These are phyloP conservation scores for Sporothrix pallida DNA, from an alignment of 2,329 filamentous ascomycete species.

Conservation along the genomic window DNA sequence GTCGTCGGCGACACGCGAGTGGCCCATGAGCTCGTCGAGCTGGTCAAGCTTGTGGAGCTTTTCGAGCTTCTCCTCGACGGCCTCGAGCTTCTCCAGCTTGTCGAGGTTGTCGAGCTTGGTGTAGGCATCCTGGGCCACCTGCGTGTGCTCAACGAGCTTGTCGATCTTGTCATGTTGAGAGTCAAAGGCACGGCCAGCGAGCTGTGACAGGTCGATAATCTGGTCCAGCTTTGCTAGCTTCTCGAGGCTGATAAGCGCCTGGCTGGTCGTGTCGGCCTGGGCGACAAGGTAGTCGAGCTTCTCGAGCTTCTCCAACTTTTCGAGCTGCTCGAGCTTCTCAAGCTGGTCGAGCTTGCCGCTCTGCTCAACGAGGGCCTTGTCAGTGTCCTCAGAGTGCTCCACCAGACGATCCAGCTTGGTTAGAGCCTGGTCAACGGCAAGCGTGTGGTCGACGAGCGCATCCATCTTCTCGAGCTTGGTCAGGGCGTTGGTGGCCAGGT, in stretches of 20 bases:
- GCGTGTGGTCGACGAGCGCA: constrained; percentile 60
- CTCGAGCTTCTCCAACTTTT: constrained; percentile 29
- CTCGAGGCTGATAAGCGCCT: constrained; percentile 61
- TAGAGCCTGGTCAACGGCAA: constrained; percentile 30
- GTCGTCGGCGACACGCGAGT: constrained; percentile 55
- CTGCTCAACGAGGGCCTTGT: constrained; percentile 29
- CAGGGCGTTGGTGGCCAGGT: constrained; percentile 72
- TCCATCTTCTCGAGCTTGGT: constrained; percentile 82
- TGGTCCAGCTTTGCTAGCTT: constrained; percentile 37
- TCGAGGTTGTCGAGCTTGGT: constrained; percentile 28
- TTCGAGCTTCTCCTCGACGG: constrained; percentile 46
- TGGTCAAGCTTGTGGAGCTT: constrained; percentile 68
- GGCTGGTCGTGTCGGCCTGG: constrained; percentile 68
- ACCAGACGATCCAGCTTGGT: constrained; percentile 36
- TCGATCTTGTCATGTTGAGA: constrained; percentile 36
- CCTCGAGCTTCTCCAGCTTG: constrained; percentile 56
- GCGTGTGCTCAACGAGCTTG: constrained; percentile 31
- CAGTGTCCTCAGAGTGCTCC: constrained; percentile 35
- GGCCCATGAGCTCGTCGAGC: constrained; percentile 63
- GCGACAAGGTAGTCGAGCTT: constrained; percentile 59
- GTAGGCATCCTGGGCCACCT: constrained; percentile 24
- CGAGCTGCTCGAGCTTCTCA: constrained; percentile 33
- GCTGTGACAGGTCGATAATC: constrained; percentile 30
- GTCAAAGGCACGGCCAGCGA: constrained; percentile 36
- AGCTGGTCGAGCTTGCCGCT: constrained; percentile 31